A percentile compares a stretch with the other conserved stretches of the same genome.
Evolutionary conservation across 2,329 filamentous ascomycete species (phyloP).

Genomic region (Aspergillus ustus): DNA sequence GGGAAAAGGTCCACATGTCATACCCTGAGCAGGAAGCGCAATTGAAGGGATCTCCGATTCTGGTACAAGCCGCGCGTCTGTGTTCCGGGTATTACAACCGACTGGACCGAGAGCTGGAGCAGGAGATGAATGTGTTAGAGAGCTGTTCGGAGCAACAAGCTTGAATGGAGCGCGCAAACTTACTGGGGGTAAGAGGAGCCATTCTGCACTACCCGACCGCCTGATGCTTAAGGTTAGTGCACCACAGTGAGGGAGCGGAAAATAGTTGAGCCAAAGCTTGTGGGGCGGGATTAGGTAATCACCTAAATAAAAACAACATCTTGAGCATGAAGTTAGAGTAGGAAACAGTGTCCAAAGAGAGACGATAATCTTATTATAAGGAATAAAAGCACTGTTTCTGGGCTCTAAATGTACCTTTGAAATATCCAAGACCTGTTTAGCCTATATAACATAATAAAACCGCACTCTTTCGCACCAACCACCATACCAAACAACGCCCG

Average conservation of each 20-base stretch:
- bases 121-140: slow-evolving; percentile 12
- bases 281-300: slow-evolving; percentile 5
- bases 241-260: slow-evolving; percentile 8
- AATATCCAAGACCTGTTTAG: slow-evolving; percentile 18
- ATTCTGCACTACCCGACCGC: slow-evolving; percentile 39
- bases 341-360: neutral
- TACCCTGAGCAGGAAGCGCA: slow-evolving; percentile 20
- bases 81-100: slow-evolving; percentile 8
- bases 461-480: slow-evolving; percentile 14
- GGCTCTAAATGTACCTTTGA: neutral
- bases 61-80: slow-evolving; percentile 8
- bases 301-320: neutral
- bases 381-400: neutral
- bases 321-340: neutral
- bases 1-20: slow-evolving; percentile 12
- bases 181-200: slow-evolving; percentile 23
- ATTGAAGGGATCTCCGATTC: slow-evolving; percentile 20
- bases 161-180: slow-evolving; percentile 23
- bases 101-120: slow-evolving; percentile 18
- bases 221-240: slow-evolving; percentile 23
- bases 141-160: slow-evolving; percentile 10
- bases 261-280: slow-evolving; percentile 11
- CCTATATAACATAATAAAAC: slow-evolving; percentile 15
- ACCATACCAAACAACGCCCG: slow-evolving; percentile 16
- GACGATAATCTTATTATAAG: neutral